These are phyloP conservation scores for Pinus albicaulis DNA, from an alignment of 75 land plant genomes.

Conservation along the genomic window DNA sequence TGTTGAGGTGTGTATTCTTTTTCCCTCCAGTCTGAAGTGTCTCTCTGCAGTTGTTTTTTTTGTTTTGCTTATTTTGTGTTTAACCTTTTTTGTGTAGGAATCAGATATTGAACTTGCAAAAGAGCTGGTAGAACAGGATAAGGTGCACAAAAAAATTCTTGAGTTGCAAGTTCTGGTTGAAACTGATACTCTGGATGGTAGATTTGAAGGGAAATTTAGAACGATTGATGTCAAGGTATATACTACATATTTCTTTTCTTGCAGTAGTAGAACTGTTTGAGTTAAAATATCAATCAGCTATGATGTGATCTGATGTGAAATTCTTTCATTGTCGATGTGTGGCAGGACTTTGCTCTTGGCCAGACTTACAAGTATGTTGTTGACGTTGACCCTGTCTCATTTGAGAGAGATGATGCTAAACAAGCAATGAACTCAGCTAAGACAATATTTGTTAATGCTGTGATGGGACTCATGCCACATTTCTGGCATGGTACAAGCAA, in stretches of 20 bases:
- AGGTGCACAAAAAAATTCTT: conserved; percentile 34
- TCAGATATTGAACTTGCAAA: conserved; percentile 54
- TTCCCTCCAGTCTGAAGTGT: background rate
- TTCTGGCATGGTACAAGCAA: conserved; percentile 62
- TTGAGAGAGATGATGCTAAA: conserved; percentile 25
- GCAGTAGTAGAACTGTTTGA: background rate
- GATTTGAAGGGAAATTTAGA: conserved; percentile 41
- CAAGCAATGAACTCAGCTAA: conserved; percentile 34
- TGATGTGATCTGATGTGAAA: background rate
- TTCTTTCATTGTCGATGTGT: background rate
- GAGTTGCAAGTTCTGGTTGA: conserved; percentile 41
- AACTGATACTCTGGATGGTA: conserved; percentile 37
- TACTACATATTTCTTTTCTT: background rate
- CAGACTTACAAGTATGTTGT: conserved; percentile 35
- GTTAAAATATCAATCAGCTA: background rate
- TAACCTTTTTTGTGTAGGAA: conserved; percentile 24
- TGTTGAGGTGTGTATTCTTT: conserved; percentile 29
- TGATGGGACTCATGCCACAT: conserved; percentile 51
- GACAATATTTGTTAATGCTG: conserved; percentile 56
- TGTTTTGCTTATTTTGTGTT: conserved; percentile 7
- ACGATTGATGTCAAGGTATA: conserved; percentile 35
- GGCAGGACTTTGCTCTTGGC: conserved; percentile 29
- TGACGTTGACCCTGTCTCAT: conserved; percentile 48
- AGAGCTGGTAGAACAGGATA: conserved; percentile 42
- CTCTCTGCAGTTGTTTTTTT: background rate